Evolutionary conservation across 2,329 filamentous ascomycete genomes (phyloP), one percentile per base, ranked within the genome.

Genomic region (Furcasterigmium sp.): DNA sequence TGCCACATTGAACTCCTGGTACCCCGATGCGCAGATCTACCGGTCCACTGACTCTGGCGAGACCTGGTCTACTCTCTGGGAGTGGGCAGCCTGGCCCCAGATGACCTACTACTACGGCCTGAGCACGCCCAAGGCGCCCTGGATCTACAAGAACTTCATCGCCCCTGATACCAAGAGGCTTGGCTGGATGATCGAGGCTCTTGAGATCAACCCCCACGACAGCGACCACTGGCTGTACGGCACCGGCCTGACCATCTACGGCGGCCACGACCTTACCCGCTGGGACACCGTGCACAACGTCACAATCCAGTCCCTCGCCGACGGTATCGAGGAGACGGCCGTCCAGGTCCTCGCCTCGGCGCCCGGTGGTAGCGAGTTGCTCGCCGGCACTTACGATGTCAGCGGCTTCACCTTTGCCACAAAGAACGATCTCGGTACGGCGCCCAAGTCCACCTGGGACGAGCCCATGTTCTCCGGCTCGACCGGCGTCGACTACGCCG

Each of bases 161-260:
- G 65, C 69, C 2, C 54, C 56, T 4, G 72, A 75, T 42, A 65
- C 62, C 13, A 75, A 77, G 58, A 64, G 65, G 23, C 57, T 81
- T 4, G 78, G 78, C 1, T 81, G 77, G 76, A 81, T 80, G 78
- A 75, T 80, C 8, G 78, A 81, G 51, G 61, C 70, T 1, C 56
- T 81, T 8, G 73, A 73, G 18, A 81, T 82, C 39, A 66, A 81
- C 51, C 78, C 78, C 0, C 66, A 70, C 20, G 75, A 82, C 51
- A 78, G 74, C 44, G 67, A 80, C 52, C 76, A 80, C 54, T 80
- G 75, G 74, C 59, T 80, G 0, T 82, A 81, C 45, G 75, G 73
- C n/a, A 82, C 78, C 0, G 77, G 78, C 3, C 57, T 70, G n/a
- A 77, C 73, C 0, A 58, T 78, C 36, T 76, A 69, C 29, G 74